Evolutionary conservation across 108 stramenopile species (phyloP).

Genomic region (Mediolabrus comicus): DNA sequence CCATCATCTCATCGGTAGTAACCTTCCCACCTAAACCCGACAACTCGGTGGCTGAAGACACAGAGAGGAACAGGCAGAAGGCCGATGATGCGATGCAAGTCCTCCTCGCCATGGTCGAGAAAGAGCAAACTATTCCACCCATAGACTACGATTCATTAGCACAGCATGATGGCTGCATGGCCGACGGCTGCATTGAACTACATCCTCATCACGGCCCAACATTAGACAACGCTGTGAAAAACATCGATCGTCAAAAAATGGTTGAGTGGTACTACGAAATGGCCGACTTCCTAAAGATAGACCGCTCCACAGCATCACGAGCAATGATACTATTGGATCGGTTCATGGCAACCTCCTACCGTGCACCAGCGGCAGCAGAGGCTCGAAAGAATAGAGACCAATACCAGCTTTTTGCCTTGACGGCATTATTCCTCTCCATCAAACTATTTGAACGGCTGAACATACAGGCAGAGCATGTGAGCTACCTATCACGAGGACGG

Average conservation of each 20-base stretch:
- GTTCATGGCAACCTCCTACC: conserved; percentile 29
- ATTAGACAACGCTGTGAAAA: conserved; percentile 10
- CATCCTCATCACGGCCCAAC: neutral
- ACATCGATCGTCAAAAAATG: conserved; percentile 44
- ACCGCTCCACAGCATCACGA: conserved; percentile 34
- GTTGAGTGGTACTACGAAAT: conserved; percentile 50
- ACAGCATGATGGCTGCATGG: neutral
- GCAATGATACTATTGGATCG: conserved; percentile 40
- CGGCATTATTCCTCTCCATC: conserved; percentile 36
- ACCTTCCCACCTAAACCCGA: neutral
- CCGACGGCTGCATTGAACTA: neutral
- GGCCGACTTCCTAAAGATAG: conserved; percentile 41
- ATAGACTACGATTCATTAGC: neutral
- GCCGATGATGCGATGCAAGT: neutral
- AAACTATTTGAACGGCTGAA: conserved; percentile 43
- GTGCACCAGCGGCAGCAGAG: neutral
- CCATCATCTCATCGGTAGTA: neutral
- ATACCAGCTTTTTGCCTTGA: conserved; percentile 41
- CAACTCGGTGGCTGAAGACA: neutral
- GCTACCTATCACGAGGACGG: conserved; percentile 39
- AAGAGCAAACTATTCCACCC: conserved; percentile 9
- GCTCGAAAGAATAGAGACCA: conserved; percentile 20
- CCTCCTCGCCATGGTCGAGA: conserved; percentile 2
- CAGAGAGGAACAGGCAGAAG: neutral
- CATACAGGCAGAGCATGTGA: conserved; percentile 36